These are phyloP conservation scores for Hamamelis virginiana DNA, from an alignment of 164 flowering plant species.

Conservation along the genomic window DNA sequence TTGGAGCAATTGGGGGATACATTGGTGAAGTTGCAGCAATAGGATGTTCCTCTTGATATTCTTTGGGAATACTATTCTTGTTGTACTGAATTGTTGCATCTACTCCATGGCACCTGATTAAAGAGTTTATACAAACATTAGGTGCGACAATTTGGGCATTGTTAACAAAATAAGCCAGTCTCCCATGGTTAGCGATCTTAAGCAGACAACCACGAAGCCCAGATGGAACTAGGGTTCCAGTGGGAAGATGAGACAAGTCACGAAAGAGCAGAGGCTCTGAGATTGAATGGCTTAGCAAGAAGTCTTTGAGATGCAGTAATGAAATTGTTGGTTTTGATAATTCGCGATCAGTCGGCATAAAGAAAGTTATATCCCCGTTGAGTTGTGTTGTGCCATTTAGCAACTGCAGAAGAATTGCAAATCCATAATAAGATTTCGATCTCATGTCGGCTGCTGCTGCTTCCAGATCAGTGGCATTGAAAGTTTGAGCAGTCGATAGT, in stretches of 20 bases:
- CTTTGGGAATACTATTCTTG: background rate
- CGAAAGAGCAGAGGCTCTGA: constrained; percentile 1
- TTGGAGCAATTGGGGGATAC: too few species aligned
- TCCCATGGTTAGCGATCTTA: background rate
- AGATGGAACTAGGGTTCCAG: constrained; percentile 9
- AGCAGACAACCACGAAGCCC: background rate
- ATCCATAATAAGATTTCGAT: constrained; percentile 10
- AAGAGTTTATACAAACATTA: constrained; percentile 2
- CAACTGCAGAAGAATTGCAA: constrained; percentile 14
- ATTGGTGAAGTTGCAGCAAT: too few species aligned
- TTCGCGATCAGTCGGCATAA: constrained; percentile 15
- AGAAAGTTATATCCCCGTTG: constrained; percentile 15
- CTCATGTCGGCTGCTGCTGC: constrained; percentile 11
- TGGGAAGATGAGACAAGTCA: background rate
- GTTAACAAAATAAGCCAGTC: constrained; percentile 2
- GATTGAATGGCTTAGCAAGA: constrained; percentile 17
- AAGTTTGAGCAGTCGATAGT: background rate
- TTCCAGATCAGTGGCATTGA: constrained; percentile 10
- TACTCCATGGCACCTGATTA: constrained; percentile 15
- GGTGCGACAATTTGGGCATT: constrained; percentile 10
- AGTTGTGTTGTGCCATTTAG: background rate
- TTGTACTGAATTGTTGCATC: background rate
- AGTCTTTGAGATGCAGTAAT: constrained; percentile 2
- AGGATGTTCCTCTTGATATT: too few species aligned
- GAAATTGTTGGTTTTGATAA: constrained; percentile 4